Percentiles rank a stretch among this genome's conserved stretches.
These are phyloP conservation scores for Penicillium rolfsii DNA, from an alignment of 2,329 filamentous ascomycete species.

Conservation along the genomic window DNA sequence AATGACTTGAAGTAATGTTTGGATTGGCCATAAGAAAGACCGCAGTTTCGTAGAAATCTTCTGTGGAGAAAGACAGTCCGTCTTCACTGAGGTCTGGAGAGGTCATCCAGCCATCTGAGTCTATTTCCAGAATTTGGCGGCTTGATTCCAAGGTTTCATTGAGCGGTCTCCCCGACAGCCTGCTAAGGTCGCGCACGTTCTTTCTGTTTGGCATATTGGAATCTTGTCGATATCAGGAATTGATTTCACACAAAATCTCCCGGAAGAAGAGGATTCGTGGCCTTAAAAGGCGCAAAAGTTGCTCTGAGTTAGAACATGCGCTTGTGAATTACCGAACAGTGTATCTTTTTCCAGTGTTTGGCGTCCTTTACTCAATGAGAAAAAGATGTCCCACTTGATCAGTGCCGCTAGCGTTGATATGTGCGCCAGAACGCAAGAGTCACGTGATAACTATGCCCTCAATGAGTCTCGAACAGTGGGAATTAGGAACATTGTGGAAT, in stretches of 20 bases:
- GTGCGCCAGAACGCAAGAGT: not conserved
- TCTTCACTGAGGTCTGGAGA: constrained; percentile 36
- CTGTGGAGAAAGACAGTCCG: constrained; percentile 30
- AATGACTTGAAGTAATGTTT: constrained; percentile 60
- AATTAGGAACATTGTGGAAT: not conserved
- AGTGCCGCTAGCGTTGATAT: not conserved
- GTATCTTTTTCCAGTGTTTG: not conserved
- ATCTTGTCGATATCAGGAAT: not conserved
- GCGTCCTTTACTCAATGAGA: not conserved
- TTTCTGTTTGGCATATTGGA: constrained; percentile 28
- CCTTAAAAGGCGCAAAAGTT: too few species aligned
- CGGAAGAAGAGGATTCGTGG: not conserved
- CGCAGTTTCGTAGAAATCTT: constrained; percentile 54
- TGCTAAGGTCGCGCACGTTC: constrained; percentile 26
- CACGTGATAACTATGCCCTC: not conserved
- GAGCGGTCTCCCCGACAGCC: constrained; percentile 34
- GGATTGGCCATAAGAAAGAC: constrained; percentile 55
- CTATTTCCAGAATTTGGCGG: constrained; percentile 16
- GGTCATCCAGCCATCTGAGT: constrained; percentile 37
- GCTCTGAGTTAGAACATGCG: too few species aligned
- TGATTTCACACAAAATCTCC: not conserved
- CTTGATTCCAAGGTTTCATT: constrained; percentile 35
- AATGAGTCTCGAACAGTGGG: not conserved
- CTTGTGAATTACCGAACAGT: not conserved
- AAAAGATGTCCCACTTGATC: not conserved